These are phyloP conservation scores for Ceratobasidium sp. DNA, from an alignment of 1,284 basidiomycete species.

Conservation along the genomic window DNA sequence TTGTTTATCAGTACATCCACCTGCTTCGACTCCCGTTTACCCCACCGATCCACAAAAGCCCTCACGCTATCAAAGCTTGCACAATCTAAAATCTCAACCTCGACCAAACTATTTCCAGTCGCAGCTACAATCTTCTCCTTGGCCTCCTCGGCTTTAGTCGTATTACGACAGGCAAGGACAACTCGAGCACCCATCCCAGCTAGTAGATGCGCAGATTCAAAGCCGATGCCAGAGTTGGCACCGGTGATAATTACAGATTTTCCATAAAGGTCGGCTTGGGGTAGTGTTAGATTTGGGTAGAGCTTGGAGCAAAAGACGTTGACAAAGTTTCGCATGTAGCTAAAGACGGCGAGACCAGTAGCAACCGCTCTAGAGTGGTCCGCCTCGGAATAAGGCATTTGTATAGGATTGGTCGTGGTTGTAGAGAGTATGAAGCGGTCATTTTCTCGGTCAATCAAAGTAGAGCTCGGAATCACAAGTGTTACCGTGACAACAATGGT, in stretches of 20 bases:
- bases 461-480: no score
- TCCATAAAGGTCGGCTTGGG: conserved; percentile 39
- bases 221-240: no score
- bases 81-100: conserved; percentile 42
- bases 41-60: conserved; percentile 45
- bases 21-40: conserved; percentile 21
- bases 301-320: conserved; percentile 41
- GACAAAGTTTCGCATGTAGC: not conserved
- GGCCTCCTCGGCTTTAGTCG: conserved; percentile 35
- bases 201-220: conserved; percentile 44
- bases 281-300: conserved; percentile 42
- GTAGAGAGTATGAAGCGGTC: no score
- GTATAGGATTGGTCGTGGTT: not conserved
- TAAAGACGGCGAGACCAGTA: not conserved
- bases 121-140: conserved; percentile 44
- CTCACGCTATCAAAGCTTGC: conserved; percentile 39
- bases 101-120: conserved; percentile 30
- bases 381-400: conserved; percentile 29
- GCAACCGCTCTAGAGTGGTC: not conserved
- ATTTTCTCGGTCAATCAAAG: no score
- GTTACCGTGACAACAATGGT: no score
- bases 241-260: conserved; percentile 48
- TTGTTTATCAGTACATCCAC: conserved; percentile 48
- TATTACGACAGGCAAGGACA: conserved; percentile 45
- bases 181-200: conserved; percentile 48